phyloP scores from a whole-genome alignment of 2,329 filamentous ascomycete species.

The Diaporthe citrichinensis region DNA sequence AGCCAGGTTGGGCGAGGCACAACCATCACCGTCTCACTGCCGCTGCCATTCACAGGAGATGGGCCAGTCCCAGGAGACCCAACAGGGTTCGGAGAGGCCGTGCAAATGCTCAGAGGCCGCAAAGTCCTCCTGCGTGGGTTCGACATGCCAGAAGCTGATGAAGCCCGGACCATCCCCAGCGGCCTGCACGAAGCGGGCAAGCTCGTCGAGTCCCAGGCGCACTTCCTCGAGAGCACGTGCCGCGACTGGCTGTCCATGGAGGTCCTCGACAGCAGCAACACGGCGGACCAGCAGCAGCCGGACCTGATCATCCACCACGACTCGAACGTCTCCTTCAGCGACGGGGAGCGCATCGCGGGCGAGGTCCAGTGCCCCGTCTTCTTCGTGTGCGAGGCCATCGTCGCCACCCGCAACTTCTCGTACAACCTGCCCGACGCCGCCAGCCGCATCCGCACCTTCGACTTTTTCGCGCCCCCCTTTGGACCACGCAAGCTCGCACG shows the following conservation, averaged over 20 bases:
- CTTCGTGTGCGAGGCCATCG: conserved; percentile 52
- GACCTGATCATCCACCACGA: conserved; percentile 48
- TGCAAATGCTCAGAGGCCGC: conserved; percentile 50
- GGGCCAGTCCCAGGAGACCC: conserved; percentile 40
- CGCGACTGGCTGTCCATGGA: conserved; percentile 52
- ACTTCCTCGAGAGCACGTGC: conserved; percentile 48
- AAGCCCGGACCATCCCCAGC: conserved; percentile 1
- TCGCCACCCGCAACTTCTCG: conserved; percentile 48
- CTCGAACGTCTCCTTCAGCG: conserved; percentile 29
- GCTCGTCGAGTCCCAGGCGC: conserved; percentile 40
- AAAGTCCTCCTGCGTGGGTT: conserved; percentile 48
- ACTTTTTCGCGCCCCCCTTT: conserved; percentile 57
- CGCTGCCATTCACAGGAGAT: conserved; percentile 44
- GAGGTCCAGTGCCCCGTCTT: conserved; percentile 43
- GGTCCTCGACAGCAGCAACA: conserved; percentile 38
- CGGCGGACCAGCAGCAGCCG: conserved; percentile 36
- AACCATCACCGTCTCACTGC: conserved; percentile 51
- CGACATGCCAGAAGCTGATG: conserved; percentile 3
- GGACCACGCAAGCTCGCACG: conserved; percentile 56
- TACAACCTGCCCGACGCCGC: conserved; percentile 41
- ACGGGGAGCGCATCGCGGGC: conserved; percentile 34
- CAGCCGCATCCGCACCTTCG: conserved; percentile 48
- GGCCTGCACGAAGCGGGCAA: conserved; percentile 24
- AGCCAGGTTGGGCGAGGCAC: conserved; percentile 56
- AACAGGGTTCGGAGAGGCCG: conserved; percentile 48